Percentiles rank a stretch among this genome's conserved stretches.
These are phyloP conservation scores for Elaeis oleifera DNA, from an alignment of 202 grass and related monocot genomes.

Conservation along the genomic window DNA sequence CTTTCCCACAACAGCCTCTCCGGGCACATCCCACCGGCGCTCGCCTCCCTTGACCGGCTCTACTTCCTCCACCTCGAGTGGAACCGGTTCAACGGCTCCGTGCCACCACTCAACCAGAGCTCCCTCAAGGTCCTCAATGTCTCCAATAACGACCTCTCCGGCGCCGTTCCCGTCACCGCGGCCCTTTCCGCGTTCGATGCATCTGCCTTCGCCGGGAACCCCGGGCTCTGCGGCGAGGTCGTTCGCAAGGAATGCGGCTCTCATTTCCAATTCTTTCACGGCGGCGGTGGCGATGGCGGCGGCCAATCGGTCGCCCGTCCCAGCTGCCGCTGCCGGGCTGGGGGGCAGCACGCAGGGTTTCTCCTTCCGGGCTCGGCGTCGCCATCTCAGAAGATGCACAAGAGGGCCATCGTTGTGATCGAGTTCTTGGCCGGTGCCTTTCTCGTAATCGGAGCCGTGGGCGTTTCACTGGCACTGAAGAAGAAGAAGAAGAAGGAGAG, in stretches of 20 bases:
- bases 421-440: constrained; percentile 26
- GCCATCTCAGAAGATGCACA: constrained; percentile 26
- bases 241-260: constrained; percentile 56
- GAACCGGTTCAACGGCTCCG: constrained; percentile 64
- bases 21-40: constrained; percentile 36
- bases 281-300: constrained; percentile 16
- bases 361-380: constrained; percentile 35
- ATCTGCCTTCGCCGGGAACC: constrained; percentile 48
- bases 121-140: constrained; percentile 60
- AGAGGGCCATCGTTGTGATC: constrained; percentile 25
- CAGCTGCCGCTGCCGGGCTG: constrained; percentile 19
- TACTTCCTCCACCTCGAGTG: constrained; percentile 46
- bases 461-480: constrained; percentile 32
- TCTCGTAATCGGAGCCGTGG: constrained; percentile 36
- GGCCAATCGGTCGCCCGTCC: constrained; percentile 28
- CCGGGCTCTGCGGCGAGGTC: constrained; percentile 61
- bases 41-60: constrained; percentile 46
- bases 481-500: constrained; percentile 29
- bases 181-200: constrained; percentile 32
- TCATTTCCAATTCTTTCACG: constrained; percentile 52
- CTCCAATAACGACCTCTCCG: constrained; percentile 82
- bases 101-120: constrained; percentile 72
- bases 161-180: constrained; percentile 59
- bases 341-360: constrained; percentile 23
- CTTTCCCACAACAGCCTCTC: constrained; percentile 57